Base-by-base conservation (phyloP, 805 yeast genomes). In the Candida yuanshanica region DNA sequence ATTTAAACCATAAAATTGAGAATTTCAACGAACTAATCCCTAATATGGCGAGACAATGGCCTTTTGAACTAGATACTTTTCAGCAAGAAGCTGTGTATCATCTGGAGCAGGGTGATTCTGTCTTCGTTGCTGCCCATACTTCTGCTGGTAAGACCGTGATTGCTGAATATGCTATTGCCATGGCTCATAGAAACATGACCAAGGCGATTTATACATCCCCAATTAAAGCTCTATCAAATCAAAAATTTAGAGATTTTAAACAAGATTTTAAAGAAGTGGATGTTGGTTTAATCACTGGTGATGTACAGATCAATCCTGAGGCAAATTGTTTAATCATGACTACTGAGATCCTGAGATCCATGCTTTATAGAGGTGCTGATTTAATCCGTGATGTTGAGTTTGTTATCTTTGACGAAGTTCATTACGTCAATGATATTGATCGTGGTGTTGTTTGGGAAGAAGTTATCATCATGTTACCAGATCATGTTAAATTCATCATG, bases 361-460 rank as follows among this genome's bases (percentile, higher is more conserved):
- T 93, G 99, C 73, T 93, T 29, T 93, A 93, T 57, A 72, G 96
- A 56, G 99, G 99, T 46, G 96, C 98, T 0, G 99, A 93, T 65
- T 64, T 93, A 35, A 90, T 93, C 52, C 74, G 99, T 60, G 99
- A 93, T 64, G 97, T 93, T 18, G 99, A 91, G 57, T 93, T 90
- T 69, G 96, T 93, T 21, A 89, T 93, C 32, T 93, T 93, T 60
- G 99, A 93, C 66, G 99, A 93, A 60, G 99, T 93, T 2, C 99
- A 93, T 64, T 93, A 93, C 59, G 96, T 93, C 47, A 93, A 93
- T 60, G 99, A 93, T 65, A 82, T 87, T 43, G 96, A 88, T 55
- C 79, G 99, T 62, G 99, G 99, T 56, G 99, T 93, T 12, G 99
- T 93, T 4, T 93, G 99, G 99, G 99, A 93, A 66, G 99, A 93